Evolutionary conservation across 1,139 yeast species (phyloP), one percentile per base, ranked within the genome.

Genomic region (Meyerozyma smithsonii): DNA sequence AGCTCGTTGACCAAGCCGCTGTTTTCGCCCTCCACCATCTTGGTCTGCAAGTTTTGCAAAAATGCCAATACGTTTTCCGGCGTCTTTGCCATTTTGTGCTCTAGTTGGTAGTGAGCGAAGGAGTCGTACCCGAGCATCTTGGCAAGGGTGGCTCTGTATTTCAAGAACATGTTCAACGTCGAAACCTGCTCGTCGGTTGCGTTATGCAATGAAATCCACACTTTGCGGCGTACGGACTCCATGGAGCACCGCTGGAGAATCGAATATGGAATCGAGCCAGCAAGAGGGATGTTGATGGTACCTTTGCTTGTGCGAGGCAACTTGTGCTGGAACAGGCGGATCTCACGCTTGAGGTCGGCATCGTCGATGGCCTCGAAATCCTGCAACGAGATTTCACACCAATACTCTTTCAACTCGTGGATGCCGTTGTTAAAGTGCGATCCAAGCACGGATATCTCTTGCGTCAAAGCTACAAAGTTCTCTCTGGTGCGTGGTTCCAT

Each of bases 61-160:
- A 92, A 89, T 6, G 81, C 69, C 46, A 69, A 61, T 1, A 90
- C 98, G 52, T 87, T 81, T 23, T 76, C 79, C 0, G 97, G 95
- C 8, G 64, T 72, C 46, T 81, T 81, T 11, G 96, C 96, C 96
- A 92, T 87, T 57, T 94, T 92, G 47, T 88, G 95, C 44, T 79
- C 82, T 32, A 92, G 66, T 55, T 87, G 95, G 55, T 92, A 90
- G 39, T 84, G 83, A 0, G 94, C 80, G 62, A 71, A 92, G 35
- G 87, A 81, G 16, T 65, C 54, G 54, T 78, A 78, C 0, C 95
- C 95, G 67, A 92, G 70, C 65, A 87, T 71, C 36, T 71, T 69
- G 0, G 98, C 90, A 34, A 94, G 64, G 4, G 78, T 65, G 4
- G 86, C 86, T 43, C 98, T 69, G 45, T 80, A 74, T 42, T 74